phyloP scores from a whole-genome alignment of 2,329 filamentous ascomycete species.

The Stemphylium beticola region DNA sequence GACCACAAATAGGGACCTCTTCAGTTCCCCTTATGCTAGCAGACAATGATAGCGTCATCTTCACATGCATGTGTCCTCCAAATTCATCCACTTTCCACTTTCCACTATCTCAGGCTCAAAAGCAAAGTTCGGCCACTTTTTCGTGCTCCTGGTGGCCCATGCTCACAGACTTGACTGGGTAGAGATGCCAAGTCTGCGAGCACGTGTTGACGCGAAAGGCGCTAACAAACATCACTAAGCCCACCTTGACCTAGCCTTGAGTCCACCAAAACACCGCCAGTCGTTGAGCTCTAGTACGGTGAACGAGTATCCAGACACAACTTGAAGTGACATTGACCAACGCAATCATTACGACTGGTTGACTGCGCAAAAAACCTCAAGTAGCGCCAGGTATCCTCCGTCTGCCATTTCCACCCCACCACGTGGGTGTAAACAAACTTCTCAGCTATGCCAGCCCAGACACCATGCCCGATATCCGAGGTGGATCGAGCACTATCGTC shows the following conservation, averaged over 20 bases:
- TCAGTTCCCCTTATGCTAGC: too few relatives aligned
- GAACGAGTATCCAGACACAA: neutral
- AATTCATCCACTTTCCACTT: neutral
- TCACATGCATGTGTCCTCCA: neutral
- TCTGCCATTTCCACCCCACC: neutral
- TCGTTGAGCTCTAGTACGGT: neutral
- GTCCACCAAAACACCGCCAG: constrained; percentile 1
- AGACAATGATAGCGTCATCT: neutral
- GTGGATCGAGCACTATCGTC: constrained; percentile 45
- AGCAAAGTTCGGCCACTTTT: neutral
- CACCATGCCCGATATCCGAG: constrained; percentile 46
- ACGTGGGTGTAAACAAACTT: neutral
- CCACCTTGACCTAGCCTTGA: neutral
- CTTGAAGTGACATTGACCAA: neutral
- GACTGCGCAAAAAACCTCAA: neutral
- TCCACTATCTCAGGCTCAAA: neutral
- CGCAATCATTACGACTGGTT: neutral
- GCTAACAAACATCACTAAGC: neutral
- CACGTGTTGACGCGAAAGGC: constrained; percentile 6
- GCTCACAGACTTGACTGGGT: neutral
- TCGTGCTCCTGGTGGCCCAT: neutral
- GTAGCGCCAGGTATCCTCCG: neutral
- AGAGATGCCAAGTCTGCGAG: neutral
- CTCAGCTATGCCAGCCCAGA: constrained; percentile 28
- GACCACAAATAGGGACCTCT: too few relatives aligned